phyloP scores from a whole-genome alignment of 1,284 basidiomycete genomes.

The Ustilago trichophora region DNA sequence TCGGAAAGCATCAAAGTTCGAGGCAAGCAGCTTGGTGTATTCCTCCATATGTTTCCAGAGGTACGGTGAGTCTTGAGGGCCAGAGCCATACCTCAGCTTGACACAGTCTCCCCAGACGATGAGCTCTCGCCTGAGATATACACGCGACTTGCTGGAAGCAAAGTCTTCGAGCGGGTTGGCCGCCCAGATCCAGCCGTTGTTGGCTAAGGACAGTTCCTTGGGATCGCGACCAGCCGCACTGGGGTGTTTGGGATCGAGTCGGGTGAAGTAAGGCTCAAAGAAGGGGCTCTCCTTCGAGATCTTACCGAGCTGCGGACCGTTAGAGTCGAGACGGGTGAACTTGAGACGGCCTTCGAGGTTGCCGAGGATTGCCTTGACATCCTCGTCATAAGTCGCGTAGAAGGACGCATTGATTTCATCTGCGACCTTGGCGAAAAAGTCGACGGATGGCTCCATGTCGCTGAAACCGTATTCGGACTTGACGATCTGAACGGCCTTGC shows the following conservation, averaged over 20 bases:
- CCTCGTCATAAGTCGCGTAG: constrained; percentile 57
- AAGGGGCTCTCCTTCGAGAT: constrained; percentile 51
- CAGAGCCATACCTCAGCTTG: constrained; percentile 83
- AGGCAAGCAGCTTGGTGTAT: constrained; percentile 76
- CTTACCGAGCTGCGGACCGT: constrained; percentile 54
- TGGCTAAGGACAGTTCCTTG: constrained; percentile 78
- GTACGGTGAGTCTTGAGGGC: constrained; percentile 80
- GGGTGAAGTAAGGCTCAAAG: constrained; percentile 61
- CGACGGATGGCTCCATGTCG: constrained; percentile 21
- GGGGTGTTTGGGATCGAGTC: constrained; percentile 55
- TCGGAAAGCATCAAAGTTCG: constrained; percentile 89
- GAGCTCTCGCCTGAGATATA: constrained; percentile 92
- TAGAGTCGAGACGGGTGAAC: constrained; percentile 53
- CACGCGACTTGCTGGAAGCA: constrained; percentile 91
- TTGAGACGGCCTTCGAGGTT: constrained; percentile 56
- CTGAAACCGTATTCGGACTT: constrained; percentile 18
- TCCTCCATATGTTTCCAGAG: constrained; percentile 90
- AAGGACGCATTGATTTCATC: constrained; percentile 53
- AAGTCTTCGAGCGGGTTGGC: constrained; percentile 95
- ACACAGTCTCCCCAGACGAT: constrained; percentile 99
- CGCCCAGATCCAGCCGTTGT: constrained; percentile 99
- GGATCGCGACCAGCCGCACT: constrained; percentile 71
- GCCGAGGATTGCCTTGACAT: constrained; percentile 51
- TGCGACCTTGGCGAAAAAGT: constrained; percentile 37
- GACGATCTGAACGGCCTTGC: constrained; percentile 35